Percentiles rank a stretch among this genome's conserved stretches.
Evolutionary conservation across 2,329 filamentous ascomycete species (phyloP).

Genomic region (Neobulgaria alba): DNA sequence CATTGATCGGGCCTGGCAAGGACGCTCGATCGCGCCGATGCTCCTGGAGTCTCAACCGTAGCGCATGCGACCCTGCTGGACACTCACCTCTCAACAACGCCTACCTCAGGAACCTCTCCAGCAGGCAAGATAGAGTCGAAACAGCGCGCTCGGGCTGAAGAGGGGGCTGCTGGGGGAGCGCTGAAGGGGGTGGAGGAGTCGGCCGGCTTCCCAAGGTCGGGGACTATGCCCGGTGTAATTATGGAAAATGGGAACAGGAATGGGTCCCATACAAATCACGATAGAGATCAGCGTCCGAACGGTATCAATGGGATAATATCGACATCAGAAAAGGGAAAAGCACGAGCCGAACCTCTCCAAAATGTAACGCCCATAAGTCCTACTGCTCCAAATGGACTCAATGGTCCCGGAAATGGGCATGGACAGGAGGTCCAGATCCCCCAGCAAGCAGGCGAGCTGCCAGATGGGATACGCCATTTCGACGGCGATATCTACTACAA

Average conservation of each 20-base stretch:
- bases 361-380: slow-evolving; percentile 24
- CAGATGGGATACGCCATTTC: slow-evolving; percentile 60
- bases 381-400: slow-evolving; percentile 21
- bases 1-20: slow-evolving; percentile 1
- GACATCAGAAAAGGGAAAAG: slow-evolving; percentile 29
- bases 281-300: slow-evolving; percentile 39
- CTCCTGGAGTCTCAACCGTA: slow-evolving; percentile 18
- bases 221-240: slow-evolving; percentile 44
- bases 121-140: slow-evolving; percentile 30
- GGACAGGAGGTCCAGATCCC: slow-evolving; percentile 49
- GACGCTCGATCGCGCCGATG: slow-evolving; percentile 23
- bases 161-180: slow-evolving; percentile 22
- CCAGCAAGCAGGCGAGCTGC: slow-evolving; percentile 46
- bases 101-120: slow-evolving; percentile 7
- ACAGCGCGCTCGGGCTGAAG: slow-evolving; percentile 19
- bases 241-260: slow-evolving; percentile 48
- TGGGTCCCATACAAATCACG: slow-evolving; percentile 46
- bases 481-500: slow-evolving; percentile 69
- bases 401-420: slow-evolving; percentile 18
- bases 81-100: slow-evolving; percentile 14
- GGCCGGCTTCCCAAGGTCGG: slow-evolving; percentile 16
- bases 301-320: slow-evolving; percentile 34
- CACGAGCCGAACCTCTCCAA: slow-evolving; percentile 21
- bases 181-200: slow-evolving; percentile 20
- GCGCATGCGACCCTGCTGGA: slow-evolving; percentile 24